A percentile compares a stretch with the other conserved stretches of the same genome.
Conservation (phyloP, 306 rosid species). For the Prunus armeniaca region DNA sequence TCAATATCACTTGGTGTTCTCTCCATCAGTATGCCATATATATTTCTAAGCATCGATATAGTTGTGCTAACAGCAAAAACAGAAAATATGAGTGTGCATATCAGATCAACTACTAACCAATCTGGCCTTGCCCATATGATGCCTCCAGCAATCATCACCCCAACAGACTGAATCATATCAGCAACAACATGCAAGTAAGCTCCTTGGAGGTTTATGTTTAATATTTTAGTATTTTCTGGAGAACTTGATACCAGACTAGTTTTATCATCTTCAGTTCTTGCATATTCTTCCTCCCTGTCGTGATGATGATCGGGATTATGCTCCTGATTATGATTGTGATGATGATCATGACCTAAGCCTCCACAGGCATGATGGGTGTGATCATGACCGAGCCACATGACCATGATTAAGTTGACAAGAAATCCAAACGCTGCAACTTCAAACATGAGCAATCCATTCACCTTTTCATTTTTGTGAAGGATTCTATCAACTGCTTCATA, state of each 20-base stretch:
- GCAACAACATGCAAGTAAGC: slow-evolving; percentile 88
- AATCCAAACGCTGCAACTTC: slow-evolving; percentile 82
- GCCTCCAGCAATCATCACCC: slow-evolving; percentile 93
- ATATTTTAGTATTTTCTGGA: slow-evolving; percentile 25
- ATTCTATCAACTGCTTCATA: slow-evolving; percentile 72
- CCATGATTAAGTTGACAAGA: slow-evolving; percentile 70
- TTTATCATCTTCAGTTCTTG: slow-evolving; percentile 43
- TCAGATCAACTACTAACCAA: slow-evolving; percentile 69
- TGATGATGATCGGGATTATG: slow-evolving; percentile 31
- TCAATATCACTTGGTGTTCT: slow-evolving; percentile 59
- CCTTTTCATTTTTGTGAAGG: slow-evolving; percentile 32
- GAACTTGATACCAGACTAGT: slow-evolving; percentile 37
- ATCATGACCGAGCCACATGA: slow-evolving; percentile 73
- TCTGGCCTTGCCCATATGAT: slow-evolving; percentile 71
- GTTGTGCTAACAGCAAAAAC: slow-evolving; percentile 69
- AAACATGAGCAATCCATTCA: slow-evolving; percentile 82
- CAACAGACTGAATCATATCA: slow-evolving; percentile 89
- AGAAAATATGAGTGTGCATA: slow-evolving; percentile 76
- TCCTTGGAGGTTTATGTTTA: slow-evolving; percentile 82
- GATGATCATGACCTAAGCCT: neutral
- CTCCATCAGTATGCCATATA: slow-evolving; percentile 71
- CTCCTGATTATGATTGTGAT: slow-evolving; percentile 13
- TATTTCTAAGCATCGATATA: slow-evolving; percentile 55
- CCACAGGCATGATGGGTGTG: slow-evolving; percentile 29
- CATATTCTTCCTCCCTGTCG: slow-evolving; percentile 27